phyloP scores from a whole-genome alignment of 305 asterid species.

The Fraxinus nigra region DNA sequence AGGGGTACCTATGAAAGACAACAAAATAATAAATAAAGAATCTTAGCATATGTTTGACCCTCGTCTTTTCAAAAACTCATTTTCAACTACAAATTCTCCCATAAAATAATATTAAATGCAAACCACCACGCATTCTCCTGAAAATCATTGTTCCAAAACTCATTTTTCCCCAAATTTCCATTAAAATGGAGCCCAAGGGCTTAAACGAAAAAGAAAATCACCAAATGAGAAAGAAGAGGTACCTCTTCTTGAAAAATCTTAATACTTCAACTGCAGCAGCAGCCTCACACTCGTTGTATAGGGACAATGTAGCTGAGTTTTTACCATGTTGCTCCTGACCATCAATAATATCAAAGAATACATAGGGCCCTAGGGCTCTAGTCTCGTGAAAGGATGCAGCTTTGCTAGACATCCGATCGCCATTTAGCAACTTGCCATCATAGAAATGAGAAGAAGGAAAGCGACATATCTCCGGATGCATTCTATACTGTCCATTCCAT shows the following conservation, averaged over 20 bases:
- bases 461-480: slow-evolving; percentile 96
- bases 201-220: slow-evolving; percentile 6
- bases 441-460: slow-evolving; percentile 95
- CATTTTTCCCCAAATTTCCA: background rate
- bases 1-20: slow-evolving; percentile 60
- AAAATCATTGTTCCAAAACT: background rate
- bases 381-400: slow-evolving; percentile 77
- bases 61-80: background rate
- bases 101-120: no score
- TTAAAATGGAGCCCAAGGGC: background rate
- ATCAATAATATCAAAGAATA: slow-evolving; percentile 83
- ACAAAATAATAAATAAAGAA: slow-evolving; percentile 22
- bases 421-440: slow-evolving; percentile 77
- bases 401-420: slow-evolving; percentile 35
- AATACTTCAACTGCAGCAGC: slow-evolving; percentile 96
- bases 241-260: slow-evolving; percentile 69
- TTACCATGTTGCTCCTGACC: slow-evolving; percentile 90
- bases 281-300: slow-evolving; percentile 84
- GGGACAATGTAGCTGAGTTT: slow-evolving; percentile 67
- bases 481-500: slow-evolving; percentile 79
- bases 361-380: slow-evolving; percentile 82
- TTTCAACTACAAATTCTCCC: background rate
- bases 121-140: background rate
- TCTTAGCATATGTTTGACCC: background rate
- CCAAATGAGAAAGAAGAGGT: slow-evolving; percentile 22